Conservation (phyloP, 2,329 filamentous ascomycete species). For the Diplocarpon mali region DNA sequence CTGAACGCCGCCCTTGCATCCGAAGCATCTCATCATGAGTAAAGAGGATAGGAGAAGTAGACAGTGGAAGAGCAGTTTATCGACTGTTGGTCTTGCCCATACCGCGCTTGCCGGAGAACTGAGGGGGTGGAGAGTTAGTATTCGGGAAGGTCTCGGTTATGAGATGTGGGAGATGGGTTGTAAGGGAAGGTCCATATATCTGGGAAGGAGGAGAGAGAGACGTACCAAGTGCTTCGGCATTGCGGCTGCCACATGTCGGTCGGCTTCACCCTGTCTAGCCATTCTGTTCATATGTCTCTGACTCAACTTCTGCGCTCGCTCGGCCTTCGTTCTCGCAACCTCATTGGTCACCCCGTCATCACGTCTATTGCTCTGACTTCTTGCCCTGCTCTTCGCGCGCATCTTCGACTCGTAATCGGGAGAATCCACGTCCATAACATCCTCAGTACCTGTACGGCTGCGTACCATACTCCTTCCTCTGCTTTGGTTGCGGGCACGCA, state of each 20-base stretch:
- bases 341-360: slow-evolving; percentile 68
- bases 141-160: neutral
- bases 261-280: slow-evolving; percentile 92
- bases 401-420: slow-evolving; percentile 45
- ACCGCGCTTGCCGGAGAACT: slow-evolving; percentile 84
- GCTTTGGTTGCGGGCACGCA: slow-evolving; percentile 57
- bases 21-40: no score
- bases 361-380: slow-evolving; percentile 58
- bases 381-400: slow-evolving; percentile 62
- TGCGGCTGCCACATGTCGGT: slow-evolving; percentile 74
- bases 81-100: slow-evolving; percentile 79
- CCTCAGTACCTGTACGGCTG: slow-evolving; percentile 49
- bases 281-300: slow-evolving; percentile 99
- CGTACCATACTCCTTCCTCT: slow-evolving; percentile 63
- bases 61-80: slow-evolving; percentile 30
- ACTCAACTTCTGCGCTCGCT: slow-evolving; percentile 74
- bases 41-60: neutral
- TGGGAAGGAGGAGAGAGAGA: slow-evolving; percentile 19
- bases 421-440: slow-evolving; percentile 65
- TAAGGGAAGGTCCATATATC: neutral
- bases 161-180: no score
- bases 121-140: slow-evolving; percentile 25
- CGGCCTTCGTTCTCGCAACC: slow-evolving; percentile 61
- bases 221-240: slow-evolving; percentile 85
- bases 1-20: no score